Evolutionary conservation across 441 rosid species (phyloP).

Genomic region (Populus hybrid): DNA sequence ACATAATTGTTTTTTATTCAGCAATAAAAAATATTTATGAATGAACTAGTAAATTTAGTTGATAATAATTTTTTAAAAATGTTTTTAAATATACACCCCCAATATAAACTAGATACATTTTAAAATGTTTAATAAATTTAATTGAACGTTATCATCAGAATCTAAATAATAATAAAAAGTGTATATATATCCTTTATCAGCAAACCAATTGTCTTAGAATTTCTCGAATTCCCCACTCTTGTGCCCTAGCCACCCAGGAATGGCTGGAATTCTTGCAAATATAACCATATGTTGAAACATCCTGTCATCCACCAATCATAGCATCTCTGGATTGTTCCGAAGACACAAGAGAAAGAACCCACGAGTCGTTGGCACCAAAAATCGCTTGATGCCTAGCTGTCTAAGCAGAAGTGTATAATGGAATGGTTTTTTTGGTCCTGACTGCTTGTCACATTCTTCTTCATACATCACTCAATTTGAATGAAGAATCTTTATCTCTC

Average conservation of each 20-base stretch:
- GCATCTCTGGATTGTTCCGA: neutral
- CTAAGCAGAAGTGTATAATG: neutral
- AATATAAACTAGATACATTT: neutral
- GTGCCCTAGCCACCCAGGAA: neutral
- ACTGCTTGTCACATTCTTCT: slow-evolving; percentile 19
- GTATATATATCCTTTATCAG: neutral
- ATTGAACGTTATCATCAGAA: neutral
- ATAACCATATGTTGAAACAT: neutral
- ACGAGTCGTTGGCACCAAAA: neutral
- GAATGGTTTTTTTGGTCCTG: neutral
- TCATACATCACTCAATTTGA: slow-evolving; percentile 6
- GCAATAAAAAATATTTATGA: no score
- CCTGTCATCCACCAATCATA: neutral
- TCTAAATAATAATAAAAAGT: neutral
- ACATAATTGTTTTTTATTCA: neutral
- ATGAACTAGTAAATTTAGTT: no score
- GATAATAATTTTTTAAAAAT: no score
- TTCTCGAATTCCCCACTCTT: neutral
- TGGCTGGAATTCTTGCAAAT: no score
- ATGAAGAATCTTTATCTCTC: slow-evolving; percentile 17
- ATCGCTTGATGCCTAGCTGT: neutral
- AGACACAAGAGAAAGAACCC: neutral
- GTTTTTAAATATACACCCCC: no score
- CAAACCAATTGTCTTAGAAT: neutral
- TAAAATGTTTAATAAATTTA: no score